These are phyloP conservation scores for Arabidopsis lyrata DNA, from an alignment of 441 rosid species.

Conservation along the genomic window DNA sequence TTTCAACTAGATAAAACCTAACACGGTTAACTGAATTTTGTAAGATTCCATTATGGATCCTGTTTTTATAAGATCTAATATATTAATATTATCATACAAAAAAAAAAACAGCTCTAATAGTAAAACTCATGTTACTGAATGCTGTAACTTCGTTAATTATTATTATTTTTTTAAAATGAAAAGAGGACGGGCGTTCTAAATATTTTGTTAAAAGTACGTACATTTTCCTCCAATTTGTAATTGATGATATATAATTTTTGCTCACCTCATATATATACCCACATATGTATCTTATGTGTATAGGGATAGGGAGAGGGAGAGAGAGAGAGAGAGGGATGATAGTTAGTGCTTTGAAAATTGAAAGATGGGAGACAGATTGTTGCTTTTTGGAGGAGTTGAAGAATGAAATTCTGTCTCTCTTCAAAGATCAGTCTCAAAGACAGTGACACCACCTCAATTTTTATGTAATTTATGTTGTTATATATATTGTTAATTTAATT, in stretches of 20 bases:
- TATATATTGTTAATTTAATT: constrained; percentile 33
- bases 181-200: background rate
- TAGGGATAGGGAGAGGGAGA: constrained; percentile 4
- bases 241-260: background rate
- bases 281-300: constrained; percentile 12
- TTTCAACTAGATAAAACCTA: constrained; percentile 2
- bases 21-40: background rate
- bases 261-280: constrained; percentile 9
- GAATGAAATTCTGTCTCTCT: constrained; percentile 49
- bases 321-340: background rate
- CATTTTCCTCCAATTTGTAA: background rate
- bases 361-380: constrained; percentile 41
- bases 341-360: constrained; percentile 29
- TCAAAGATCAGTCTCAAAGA: constrained; percentile 44
- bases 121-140: background rate
- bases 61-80: no score
- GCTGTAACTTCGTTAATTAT: no score
- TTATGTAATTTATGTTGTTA: constrained; percentile 19
- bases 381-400: constrained; percentile 42
- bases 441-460: constrained; percentile 38
- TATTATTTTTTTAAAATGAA: no score
- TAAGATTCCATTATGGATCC: background rate
- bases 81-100: no score
- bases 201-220: background rate
- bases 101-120: no score